Evolutionary conservation across 169 alveolate species (phyloP), one percentile per base, ranked within the genome.

Genomic region (Eimeria sp.): DNA sequence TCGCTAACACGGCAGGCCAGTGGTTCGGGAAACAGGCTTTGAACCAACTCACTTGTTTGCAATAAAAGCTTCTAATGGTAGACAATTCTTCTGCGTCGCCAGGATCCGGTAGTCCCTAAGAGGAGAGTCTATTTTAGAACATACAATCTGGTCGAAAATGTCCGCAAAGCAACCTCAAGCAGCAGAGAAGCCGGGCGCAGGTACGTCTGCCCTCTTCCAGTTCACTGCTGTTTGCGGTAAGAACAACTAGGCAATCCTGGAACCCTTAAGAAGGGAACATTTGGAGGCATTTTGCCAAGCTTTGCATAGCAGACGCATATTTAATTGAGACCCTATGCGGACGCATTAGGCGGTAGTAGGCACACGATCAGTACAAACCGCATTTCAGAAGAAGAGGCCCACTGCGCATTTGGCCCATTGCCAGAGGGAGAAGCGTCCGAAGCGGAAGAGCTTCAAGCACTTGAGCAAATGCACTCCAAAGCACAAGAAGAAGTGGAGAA

Each of bases 401-500:
- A 30, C 22, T 70, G 49, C 20, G 78, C 27, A 30, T 70, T 58
- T 54, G 73, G 20, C n/a, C 11, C 63, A 72, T n/a, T 49, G 9
- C 73, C 49, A 54, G 90, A 54, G n/a, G 90, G 27, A 9, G 90
- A 82, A 0, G 27, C 90, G 51, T 1, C 65, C 63, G 90, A 84
- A 34, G 11, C 11, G 67, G 80, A 84, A 70, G 51, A 45, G 78
- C 80, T 84, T 70, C 92, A 22, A 7, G 61, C 30, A 61, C 92
- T 84, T 40, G 72, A 54, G 61, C 22, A 84, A 61, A 40, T 84
- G 61, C 92, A 49, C 30, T 25, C 65, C 20, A 84, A 61, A 3
- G 92, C 92, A 58, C 63, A 84, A 18, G 58, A 84, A 30, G 92
- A 84, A 61, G 80, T 84, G 20, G 92, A 61, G 63, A 22, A 51